Evolutionary conservation across 192 early-diverging fungal species (phyloP).

Genomic region (Diversispora epigaea): DNA sequence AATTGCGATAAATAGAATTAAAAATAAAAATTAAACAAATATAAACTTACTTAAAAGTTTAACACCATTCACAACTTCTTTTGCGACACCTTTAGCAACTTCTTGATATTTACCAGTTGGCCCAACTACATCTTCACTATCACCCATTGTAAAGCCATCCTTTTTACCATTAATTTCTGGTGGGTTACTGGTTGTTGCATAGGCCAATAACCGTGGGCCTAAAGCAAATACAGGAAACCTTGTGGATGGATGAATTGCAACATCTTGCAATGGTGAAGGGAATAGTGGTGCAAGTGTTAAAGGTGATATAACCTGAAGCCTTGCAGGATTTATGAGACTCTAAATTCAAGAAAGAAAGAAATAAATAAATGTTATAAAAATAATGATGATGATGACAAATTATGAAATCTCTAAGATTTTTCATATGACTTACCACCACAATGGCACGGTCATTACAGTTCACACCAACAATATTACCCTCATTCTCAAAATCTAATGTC

Average conservation of each 20-base stretch:
- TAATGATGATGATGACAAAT: neutral
- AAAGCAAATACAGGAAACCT: conserved; percentile 57
- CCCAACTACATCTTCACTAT: conserved; percentile 43
- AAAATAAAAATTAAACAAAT: neutral
- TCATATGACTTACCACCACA: conserved; percentile 38
- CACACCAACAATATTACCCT: conserved; percentile 46
- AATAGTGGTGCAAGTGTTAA: conserved; percentile 43
- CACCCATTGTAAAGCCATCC: conserved; percentile 35
- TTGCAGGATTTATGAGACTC: conserved; percentile 36
- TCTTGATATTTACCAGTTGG: conserved; percentile 56
- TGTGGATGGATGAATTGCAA: conserved; percentile 37
- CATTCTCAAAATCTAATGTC: conserved; percentile 46
- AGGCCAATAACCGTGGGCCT: conserved; percentile 66
- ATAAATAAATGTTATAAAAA: neutral
- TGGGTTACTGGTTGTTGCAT: conserved; percentile 60
- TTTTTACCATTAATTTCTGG: conserved; percentile 36
- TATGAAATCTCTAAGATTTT: neutral
- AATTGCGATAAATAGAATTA: neutral
- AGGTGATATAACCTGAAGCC: conserved; percentile 54
- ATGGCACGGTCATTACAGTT: conserved; percentile 59
- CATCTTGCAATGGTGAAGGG: conserved; percentile 51
- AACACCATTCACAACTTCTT: conserved; percentile 77
- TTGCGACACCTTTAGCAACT: conserved; percentile 62
- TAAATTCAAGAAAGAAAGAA: conserved; percentile 11
- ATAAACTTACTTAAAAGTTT: conserved; percentile 59